phyloP scores from a whole-genome alignment of 352 stramenopile species.

The Pythium dissotocum region DNA sequence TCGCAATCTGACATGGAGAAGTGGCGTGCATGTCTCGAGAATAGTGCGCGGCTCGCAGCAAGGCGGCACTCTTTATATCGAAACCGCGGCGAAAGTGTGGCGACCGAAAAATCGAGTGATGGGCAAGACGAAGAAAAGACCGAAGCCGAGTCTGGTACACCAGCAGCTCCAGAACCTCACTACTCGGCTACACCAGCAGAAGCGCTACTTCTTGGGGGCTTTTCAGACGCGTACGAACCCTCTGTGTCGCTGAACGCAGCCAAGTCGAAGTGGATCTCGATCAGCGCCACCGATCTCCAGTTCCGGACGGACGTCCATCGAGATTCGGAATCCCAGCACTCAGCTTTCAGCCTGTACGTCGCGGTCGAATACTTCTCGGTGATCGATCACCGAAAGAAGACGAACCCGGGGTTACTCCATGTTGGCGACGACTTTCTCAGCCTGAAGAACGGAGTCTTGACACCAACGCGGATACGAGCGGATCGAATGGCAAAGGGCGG shows the following conservation, averaged over 20 bases:
- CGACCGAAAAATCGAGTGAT: conserved; percentile 29
- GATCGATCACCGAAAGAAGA: conserved; percentile 68
- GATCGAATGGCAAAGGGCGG: conserved; percentile 53
- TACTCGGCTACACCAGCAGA: conserved; percentile 34
- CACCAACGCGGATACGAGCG: conserved; percentile 63
- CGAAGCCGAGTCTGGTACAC: conserved; percentile 4
- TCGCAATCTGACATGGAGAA: conserved; percentile 58
- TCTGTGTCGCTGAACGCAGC: conserved; percentile 46
- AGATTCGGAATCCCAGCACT: conserved; percentile 62
- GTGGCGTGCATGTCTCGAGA: conserved; percentile 75
- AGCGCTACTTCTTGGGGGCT: conserved; percentile 62
- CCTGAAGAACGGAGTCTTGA: conserved; percentile 75
- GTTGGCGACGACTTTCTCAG: conserved; percentile 83
- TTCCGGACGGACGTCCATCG: conserved; percentile 69
- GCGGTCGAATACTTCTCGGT: conserved; percentile 60
- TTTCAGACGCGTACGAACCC: conserved; percentile 69
- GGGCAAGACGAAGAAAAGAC: conserved; percentile 33
- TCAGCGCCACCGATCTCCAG: conserved; percentile 57
- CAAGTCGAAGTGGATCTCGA: conserved; percentile 72
- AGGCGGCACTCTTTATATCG: conserved; percentile 25
- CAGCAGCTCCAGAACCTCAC: conserved; percentile 19
- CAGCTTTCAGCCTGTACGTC: conserved; percentile 60
- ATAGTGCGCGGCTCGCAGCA: conserved; percentile 41
- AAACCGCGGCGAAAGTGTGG: conserved; percentile 1
- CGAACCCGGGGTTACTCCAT: conserved; percentile 75